Conservation (phyloP, 1,139 yeast genomes). For the Candida sp. region DNA sequence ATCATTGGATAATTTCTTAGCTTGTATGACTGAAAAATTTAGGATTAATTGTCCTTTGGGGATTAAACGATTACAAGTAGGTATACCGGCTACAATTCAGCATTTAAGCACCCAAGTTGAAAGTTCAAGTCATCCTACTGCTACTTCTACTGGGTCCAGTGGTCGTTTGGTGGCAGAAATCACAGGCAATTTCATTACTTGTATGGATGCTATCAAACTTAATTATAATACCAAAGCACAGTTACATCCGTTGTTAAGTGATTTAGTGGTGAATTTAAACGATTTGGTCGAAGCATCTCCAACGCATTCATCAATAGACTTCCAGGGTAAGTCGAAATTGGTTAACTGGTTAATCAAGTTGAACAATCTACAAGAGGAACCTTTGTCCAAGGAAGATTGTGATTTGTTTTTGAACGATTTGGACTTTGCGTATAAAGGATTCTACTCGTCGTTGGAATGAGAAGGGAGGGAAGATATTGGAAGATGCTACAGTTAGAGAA, state of each 20-base stretch:
- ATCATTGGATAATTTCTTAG: slow-evolving; percentile 22
- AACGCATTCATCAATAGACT: slow-evolving; percentile 39
- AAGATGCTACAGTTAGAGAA: slow-evolving; percentile 49
- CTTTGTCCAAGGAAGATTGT: slow-evolving; percentile 57
- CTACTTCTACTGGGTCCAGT: slow-evolving; percentile 15
- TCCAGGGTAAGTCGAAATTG: slow-evolving; percentile 69
- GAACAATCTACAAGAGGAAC: slow-evolving; percentile 68
- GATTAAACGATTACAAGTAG: slow-evolving; percentile 60
- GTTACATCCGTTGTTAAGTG: slow-evolving; percentile 84
- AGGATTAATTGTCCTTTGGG: slow-evolving; percentile 55
- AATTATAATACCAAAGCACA: slow-evolving; percentile 87
- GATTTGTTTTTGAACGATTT: slow-evolving; percentile 71
- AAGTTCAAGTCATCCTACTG: slow-evolving; percentile 10
- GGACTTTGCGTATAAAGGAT: slow-evolving; percentile 80
- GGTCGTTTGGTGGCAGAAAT: slow-evolving; percentile 75
- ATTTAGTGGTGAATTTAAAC: slow-evolving; percentile 72
- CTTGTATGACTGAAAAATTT: slow-evolving; percentile 20
- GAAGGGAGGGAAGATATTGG: slow-evolving; percentile 18
- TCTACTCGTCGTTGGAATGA: slow-evolving; percentile 61
- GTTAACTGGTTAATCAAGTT: slow-evolving; percentile 87
- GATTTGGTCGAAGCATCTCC: slow-evolving; percentile 33
- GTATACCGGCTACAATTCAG: slow-evolving; percentile 86
- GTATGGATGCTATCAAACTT: slow-evolving; percentile 92
- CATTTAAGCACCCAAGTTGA: slow-evolving; percentile 32
- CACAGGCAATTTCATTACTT: slow-evolving; percentile 86